Conservation (phyloP, 768 basidiomycete genomes). For the Gymnopilus dilepis region DNA sequence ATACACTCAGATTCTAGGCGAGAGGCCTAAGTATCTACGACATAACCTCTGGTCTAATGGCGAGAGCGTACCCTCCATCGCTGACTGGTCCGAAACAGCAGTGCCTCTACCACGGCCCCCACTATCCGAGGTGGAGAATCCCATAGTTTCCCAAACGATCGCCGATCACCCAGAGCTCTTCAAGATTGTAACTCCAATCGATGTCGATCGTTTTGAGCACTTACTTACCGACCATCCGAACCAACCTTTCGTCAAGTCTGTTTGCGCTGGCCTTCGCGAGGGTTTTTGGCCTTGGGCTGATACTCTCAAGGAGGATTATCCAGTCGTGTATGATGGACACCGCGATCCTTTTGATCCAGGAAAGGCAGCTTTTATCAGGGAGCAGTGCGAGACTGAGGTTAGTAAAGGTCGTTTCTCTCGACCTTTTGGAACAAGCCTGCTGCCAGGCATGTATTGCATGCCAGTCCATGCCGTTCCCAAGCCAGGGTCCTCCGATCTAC, state of each 20-base stretch:
- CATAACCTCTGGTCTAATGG: constrained; percentile 20
- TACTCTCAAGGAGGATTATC: constrained; percentile 26
- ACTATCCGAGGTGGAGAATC: constrained; percentile 20
- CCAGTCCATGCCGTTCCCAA: constrained; percentile 41
- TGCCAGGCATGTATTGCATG: constrained; percentile 35
- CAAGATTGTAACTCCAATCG: constrained; percentile 36
- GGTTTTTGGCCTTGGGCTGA: constrained; percentile 53
- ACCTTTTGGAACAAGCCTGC: constrained; percentile 33
- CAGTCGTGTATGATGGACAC: constrained; percentile 22
- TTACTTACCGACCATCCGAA: constrained; percentile 42
- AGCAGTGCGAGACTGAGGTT: constrained; percentile 30
- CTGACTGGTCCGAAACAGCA: constrained; percentile 23
- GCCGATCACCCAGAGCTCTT: constrained; percentile 34
- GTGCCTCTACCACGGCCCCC: constrained; percentile 23
- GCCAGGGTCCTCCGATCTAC: constrained; percentile 31
- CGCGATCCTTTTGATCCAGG: constrained; percentile 7
- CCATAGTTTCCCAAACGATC: constrained; percentile 26
- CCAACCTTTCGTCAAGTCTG: constrained; percentile 40
- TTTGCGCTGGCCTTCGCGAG: constrained; percentile 31
- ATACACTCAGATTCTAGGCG: no score
- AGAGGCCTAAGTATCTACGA: constrained; percentile 14
- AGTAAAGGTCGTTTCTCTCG: constrained; percentile 26
- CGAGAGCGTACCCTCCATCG: background rate
- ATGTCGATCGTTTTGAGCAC: constrained; percentile 17
- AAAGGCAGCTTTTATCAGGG: constrained; percentile 29